phyloP scores from a whole-genome alignment of 1,284 basidiomycete species.

The Irpex sp. region DNA sequence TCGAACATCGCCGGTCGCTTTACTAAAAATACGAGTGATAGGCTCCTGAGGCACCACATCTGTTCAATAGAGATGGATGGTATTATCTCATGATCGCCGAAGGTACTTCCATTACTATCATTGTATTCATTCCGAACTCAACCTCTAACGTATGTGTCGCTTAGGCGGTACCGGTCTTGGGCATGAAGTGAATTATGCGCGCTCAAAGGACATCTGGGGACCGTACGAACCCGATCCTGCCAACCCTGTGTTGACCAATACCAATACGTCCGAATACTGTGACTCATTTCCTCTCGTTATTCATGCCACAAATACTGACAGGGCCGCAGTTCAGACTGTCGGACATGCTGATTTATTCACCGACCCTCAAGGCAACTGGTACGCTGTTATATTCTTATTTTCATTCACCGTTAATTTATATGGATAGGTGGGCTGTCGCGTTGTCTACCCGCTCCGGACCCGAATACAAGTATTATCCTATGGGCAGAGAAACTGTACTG shows the following conservation, averaged over 20 bases:
- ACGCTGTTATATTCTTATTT: neutral
- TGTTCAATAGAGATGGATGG: conserved; percentile 22
- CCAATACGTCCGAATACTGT: conserved; percentile 18
- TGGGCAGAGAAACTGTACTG: conserved; percentile 27
- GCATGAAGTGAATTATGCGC: conserved; percentile 16
- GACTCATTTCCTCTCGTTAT: conserved; percentile 1
- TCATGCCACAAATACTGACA: neutral
- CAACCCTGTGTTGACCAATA: conserved; percentile 18
- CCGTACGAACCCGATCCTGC: conserved; percentile 20
- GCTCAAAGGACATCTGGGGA: conserved; percentile 17
- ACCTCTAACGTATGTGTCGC: neutral
- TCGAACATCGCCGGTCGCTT: neutral
- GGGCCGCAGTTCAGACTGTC: conserved; percentile 23
- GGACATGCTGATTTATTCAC: conserved; percentile 27
- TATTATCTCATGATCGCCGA: conserved; percentile 30
- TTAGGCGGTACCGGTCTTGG: conserved; percentile 28
- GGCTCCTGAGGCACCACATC: conserved; percentile 29
- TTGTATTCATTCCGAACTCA: too few relatives aligned
- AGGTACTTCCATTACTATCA: conserved; percentile 13
- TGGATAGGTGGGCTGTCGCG: conserved; percentile 5
- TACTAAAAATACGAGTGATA: conserved; percentile 4
- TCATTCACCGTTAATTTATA: neutral
- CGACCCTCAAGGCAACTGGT: conserved; percentile 24
- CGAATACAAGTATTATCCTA: conserved; percentile 15
- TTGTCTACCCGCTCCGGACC: conserved; percentile 5